Conservation (phyloP, 2,329 filamentous ascomycete species). For the Fusarium sp. region DNA sequence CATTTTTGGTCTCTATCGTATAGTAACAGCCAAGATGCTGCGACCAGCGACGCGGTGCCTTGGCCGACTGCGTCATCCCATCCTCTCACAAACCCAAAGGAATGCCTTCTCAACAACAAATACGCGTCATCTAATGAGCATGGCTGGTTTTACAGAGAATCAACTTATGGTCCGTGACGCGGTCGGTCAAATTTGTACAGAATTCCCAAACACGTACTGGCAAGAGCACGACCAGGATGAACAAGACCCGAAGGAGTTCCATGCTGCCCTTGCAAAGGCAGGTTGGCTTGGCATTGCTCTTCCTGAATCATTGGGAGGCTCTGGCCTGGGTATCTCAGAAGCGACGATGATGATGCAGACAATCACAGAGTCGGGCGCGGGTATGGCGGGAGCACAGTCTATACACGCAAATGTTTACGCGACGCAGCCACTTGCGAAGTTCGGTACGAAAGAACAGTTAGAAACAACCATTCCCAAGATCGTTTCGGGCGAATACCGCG, state of each 20-base stretch:
- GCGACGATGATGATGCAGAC: conserved; percentile 91
- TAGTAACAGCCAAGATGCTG: conserved; percentile 13
- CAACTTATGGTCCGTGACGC: conserved; percentile 79
- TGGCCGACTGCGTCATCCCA: conserved; percentile 22
- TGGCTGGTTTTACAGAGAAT: conserved; percentile 76
- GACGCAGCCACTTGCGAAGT: conserved; percentile 79
- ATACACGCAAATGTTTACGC: conserved; percentile 78
- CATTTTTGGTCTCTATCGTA: background rate
- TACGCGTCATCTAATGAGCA: conserved; percentile 70
- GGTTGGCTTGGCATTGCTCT: conserved; percentile 87
- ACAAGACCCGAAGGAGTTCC: conserved; percentile 79
- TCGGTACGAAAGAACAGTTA: conserved; percentile 74
- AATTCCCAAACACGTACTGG: conserved; percentile 82
- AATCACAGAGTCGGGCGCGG: conserved; percentile 80
- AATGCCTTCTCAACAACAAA: conserved; percentile 52
- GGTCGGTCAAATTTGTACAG: conserved; percentile 73
- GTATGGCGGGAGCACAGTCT: conserved; percentile 76
- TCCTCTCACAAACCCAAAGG: background rate
- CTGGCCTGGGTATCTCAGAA: conserved; percentile 81
- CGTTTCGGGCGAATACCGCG: conserved; percentile 76
- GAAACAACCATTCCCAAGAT: conserved; percentile 74
- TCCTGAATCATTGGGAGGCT: conserved; percentile 78
- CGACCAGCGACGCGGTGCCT: conserved; percentile 13
- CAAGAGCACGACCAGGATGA: conserved; percentile 76
- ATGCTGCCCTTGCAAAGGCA: conserved; percentile 77